phyloP scores from a whole-genome alignment of 2,329 filamentous ascomycete genomes.

The Ceratocystiopsis minuta region DNA sequence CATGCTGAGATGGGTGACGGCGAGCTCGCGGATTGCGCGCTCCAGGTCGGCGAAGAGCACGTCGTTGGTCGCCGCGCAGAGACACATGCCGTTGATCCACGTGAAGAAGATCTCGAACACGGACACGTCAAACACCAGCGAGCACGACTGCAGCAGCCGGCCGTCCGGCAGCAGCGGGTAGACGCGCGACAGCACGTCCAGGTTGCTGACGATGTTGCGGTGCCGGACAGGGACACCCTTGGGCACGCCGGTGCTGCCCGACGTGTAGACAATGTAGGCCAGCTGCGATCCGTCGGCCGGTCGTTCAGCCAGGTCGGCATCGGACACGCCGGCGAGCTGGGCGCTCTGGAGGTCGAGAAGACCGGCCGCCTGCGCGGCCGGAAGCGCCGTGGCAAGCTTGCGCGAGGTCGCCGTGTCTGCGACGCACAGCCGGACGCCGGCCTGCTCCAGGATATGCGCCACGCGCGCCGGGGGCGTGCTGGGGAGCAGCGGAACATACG shows the following conservation, averaged over 20 bases:
- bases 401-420: slow-evolving; percentile 6
- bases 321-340: slow-evolving; percentile 7
- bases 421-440: slow-evolving; percentile 29
- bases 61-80: slow-evolving; percentile 61
- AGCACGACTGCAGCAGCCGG: slow-evolving; percentile 65
- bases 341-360: slow-evolving; percentile 18
- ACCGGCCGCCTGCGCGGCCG: neutral
- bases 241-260: slow-evolving; percentile 62
- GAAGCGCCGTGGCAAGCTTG: neutral
- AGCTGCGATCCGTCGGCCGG: slow-evolving; percentile 28
- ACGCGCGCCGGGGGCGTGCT: slow-evolving; percentile 47
- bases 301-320: slow-evolving; percentile 8
- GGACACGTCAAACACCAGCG: slow-evolving; percentile 72
- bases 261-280: slow-evolving; percentile 69
- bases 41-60: slow-evolving; percentile 58
- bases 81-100: slow-evolving; percentile 59
- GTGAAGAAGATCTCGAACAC: slow-evolving; percentile 83
- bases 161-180: slow-evolving; percentile 40
- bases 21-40: slow-evolving; percentile 40
- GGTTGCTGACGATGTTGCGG: slow-evolving; percentile 56
- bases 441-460: slow-evolving; percentile 41
- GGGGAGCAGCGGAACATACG: slow-evolving; percentile 63
- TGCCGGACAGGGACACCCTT: slow-evolving; percentile 70
- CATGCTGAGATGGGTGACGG: slow-evolving; percentile 64
- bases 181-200: slow-evolving; percentile 44